Percentiles rank a stretch among this genome's conserved stretches.
These are phyloP conservation scores for Calocera cornea DNA, from an alignment of 768 basidiomycete species.

Conservation along the genomic window DNA sequence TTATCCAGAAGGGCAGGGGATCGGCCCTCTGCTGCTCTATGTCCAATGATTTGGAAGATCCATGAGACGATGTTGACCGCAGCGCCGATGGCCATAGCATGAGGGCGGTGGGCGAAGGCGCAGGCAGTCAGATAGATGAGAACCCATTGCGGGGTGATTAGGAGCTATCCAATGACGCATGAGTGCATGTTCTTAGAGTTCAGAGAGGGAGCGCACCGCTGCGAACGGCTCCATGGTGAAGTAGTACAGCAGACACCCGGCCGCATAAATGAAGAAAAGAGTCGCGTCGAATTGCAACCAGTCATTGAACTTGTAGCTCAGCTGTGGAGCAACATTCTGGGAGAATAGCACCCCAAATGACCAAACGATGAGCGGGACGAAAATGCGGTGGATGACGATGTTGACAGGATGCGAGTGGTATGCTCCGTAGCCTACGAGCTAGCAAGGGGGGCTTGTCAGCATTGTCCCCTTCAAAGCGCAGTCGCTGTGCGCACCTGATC, in stretches of 20 bases:
- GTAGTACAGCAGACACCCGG: slow-evolving; percentile 61
- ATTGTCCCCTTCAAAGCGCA: not conserved
- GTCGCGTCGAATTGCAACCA: slow-evolving; percentile 62
- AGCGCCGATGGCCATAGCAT: slow-evolving; percentile 41
- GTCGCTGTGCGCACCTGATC: not conserved
- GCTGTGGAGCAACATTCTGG: not conserved
- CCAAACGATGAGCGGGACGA: slow-evolving; percentile 77
- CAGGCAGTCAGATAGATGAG: slow-evolving; percentile 57
- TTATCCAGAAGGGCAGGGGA: slow-evolving; percentile 86
- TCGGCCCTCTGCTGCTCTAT: slow-evolving; percentile 73
- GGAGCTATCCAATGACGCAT: slow-evolving; percentile 34
- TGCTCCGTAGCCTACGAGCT: slow-evolving; percentile 88
- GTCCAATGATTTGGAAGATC: slow-evolving; percentile 83
- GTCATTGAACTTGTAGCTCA: slow-evolving; percentile 36
- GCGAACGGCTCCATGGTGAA: slow-evolving; percentile 66
- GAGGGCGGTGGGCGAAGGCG: slow-evolving; percentile 39
- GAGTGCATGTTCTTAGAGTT: slow-evolving; percentile 1
- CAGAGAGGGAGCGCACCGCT: slow-evolving; percentile 43
- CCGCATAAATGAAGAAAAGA: slow-evolving; percentile 43
- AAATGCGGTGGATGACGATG: slow-evolving; percentile 70
- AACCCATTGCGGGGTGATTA: slow-evolving; percentile 64
- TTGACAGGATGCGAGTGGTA: slow-evolving; percentile 80
- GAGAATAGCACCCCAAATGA: slow-evolving; percentile 21
- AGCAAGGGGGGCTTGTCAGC: not conserved
- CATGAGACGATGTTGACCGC: slow-evolving; percentile 58